Evolutionary conservation across 176 grass and related monocot species (phyloP).

Genomic region (Zizania latifolia): DNA sequence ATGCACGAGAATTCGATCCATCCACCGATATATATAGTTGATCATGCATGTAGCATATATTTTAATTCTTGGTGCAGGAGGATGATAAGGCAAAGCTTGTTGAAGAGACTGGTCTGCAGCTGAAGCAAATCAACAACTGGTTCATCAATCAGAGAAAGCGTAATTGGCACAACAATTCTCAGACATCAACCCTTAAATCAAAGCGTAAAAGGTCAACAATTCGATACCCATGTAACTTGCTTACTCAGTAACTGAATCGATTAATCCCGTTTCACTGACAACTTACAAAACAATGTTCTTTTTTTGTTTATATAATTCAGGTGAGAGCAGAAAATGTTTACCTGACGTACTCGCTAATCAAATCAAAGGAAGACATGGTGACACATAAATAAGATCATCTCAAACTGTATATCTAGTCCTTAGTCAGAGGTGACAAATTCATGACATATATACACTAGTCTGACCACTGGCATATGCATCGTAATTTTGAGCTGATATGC

Average conservation of each 20-base stretch:
- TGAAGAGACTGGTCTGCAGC: conserved; percentile 93
- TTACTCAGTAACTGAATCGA: not conserved
- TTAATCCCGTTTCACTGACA: not conserved
- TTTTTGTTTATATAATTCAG: not conserved
- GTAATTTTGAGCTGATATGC: conserved; percentile 41
- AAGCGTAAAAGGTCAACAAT: conserved; percentile 85
- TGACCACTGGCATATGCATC: conserved; percentile 44
- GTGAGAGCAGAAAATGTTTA: conserved; percentile 20
- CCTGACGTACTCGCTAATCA: conserved; percentile 50
- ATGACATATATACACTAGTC: conserved; percentile 47
- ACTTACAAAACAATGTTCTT: not conserved
- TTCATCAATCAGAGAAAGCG: conserved; percentile 99
- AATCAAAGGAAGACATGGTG: conserved; percentile 19
- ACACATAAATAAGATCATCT: conserved; percentile 43
- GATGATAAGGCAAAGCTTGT: conserved; percentile 99
- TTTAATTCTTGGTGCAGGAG: conserved; percentile 52
- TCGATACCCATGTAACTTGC: not conserved
- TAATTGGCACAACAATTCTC: conserved; percentile 97
- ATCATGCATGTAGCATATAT: not conserved
- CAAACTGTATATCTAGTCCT: conserved; percentile 40
- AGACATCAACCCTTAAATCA: conserved; percentile 90
- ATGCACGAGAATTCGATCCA: not conserved
- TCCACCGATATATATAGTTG: not conserved
- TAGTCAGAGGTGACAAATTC: conserved; percentile 52
- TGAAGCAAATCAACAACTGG: conserved; percentile 99